Percentiles rank a stretch among this genome's conserved stretches.
Evolutionary conservation across 1,284 basidiomycete genomes (phyloP).

Genomic region (Coniophora puteana): DNA sequence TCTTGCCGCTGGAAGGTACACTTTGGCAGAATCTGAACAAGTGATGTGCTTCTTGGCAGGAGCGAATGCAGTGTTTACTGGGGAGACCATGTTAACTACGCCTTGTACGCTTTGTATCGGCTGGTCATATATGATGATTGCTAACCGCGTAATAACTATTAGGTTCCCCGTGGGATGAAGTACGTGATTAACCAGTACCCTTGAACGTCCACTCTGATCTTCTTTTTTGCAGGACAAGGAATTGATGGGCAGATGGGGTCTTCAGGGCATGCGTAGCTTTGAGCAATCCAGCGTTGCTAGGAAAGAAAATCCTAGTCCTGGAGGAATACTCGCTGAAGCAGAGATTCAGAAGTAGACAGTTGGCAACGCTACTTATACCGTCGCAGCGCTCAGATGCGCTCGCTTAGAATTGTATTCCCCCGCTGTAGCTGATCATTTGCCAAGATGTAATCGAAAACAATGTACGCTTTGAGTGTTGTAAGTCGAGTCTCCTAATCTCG

Average conservation of each 20-base stretch:
- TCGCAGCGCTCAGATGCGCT: too few relatives aligned
- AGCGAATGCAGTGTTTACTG: slow-evolving; percentile 97
- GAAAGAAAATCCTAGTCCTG: slow-evolving; percentile 52
- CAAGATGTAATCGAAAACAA: too few relatives aligned
- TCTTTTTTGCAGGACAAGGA: slow-evolving; percentile 70
- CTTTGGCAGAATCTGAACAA: slow-evolving; percentile 88
- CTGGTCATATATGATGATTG: slow-evolving; percentile 9
- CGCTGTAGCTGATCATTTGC: too few relatives aligned
- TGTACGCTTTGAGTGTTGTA: too few relatives aligned
- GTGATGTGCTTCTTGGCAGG: slow-evolving; percentile 99
- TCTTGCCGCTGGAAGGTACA: slow-evolving; percentile 91
- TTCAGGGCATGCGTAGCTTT: slow-evolving; percentile 89
- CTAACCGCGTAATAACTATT: slow-evolving; percentile 8
- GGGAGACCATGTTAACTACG: slow-evolving; percentile 96
- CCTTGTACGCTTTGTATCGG: slow-evolving; percentile 61
- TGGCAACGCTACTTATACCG: too few relatives aligned
- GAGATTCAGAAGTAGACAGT: neutral
- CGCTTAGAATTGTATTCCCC: too few relatives aligned
- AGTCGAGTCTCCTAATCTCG: too few relatives aligned
- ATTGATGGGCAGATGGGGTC: slow-evolving; percentile 92
- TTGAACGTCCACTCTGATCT: slow-evolving; percentile 8
- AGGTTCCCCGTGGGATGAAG: slow-evolving; percentile 88
- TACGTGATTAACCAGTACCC: slow-evolving; percentile 19
- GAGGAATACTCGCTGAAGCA: too few relatives aligned
- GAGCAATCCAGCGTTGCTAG: slow-evolving; percentile 55